These are phyloP conservation scores for Metschnikowia matae DNA, from an alignment of 805 yeast genomes.

Conservation along the genomic window DNA sequence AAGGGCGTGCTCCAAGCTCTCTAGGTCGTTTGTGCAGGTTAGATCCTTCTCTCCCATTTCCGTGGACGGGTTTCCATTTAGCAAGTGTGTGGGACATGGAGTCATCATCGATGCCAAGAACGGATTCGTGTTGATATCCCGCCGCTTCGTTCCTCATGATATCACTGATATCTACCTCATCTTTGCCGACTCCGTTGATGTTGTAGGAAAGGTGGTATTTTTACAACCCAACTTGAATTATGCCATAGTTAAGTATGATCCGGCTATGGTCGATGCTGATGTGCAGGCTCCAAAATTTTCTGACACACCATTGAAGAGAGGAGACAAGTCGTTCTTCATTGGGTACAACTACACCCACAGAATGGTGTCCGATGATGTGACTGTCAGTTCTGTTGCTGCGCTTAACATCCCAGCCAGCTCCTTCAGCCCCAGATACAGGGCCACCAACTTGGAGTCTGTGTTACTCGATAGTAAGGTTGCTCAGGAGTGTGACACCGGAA, in stretches of 20 bases:
- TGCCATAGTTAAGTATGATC: slow-evolving; percentile 80
- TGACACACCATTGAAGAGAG: slow-evolving; percentile 56
- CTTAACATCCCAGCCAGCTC: slow-evolving; percentile 67
- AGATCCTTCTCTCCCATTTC: slow-evolving; percentile 61
- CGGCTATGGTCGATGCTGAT: slow-evolving; percentile 65
- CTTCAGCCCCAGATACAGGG: slow-evolving; percentile 75
- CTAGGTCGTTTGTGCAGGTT: slow-evolving; percentile 69
- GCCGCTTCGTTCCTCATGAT: slow-evolving; percentile 80
- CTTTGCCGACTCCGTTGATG: slow-evolving; percentile 78
- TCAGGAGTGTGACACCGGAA: slow-evolving; percentile 74
- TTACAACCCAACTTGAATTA: slow-evolving; percentile 86
- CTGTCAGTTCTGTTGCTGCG: slow-evolving; percentile 72
- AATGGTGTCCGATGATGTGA: slow-evolving; percentile 68
- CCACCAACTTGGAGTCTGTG: slow-evolving; percentile 75
- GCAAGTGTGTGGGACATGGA: slow-evolving; percentile 65
- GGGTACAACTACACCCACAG: slow-evolving; percentile 74
- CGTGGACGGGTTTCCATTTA: slow-evolving; percentile 69
- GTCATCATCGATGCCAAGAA: slow-evolving; percentile 74
- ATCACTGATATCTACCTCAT: slow-evolving; percentile 69
- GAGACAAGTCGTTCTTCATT: slow-evolving; percentile 71
- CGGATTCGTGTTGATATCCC: slow-evolving; percentile 76
- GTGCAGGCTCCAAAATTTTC: slow-evolving; percentile 65
- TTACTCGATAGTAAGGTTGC: slow-evolving; percentile 69
- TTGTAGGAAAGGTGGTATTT: slow-evolving; percentile 77
- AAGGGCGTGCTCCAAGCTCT: slow-evolving; percentile 50